Conservation (phyloP, 441 rosid genomes). For the Bocquillonia castaneifolia region DNA sequence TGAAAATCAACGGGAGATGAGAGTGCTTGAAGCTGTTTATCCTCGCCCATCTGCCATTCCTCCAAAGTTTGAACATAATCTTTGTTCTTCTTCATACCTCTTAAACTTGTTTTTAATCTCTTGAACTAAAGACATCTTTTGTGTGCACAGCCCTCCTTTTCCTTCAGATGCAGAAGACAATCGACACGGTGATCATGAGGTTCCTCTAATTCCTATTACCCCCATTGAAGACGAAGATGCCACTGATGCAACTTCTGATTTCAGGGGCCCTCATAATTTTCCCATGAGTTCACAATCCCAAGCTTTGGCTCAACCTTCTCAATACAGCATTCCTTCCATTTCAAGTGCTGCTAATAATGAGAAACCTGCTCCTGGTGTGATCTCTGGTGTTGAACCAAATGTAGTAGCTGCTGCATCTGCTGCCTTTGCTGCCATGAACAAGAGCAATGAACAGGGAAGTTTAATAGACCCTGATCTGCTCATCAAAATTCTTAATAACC, state of each 20-base stretch:
- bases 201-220: conserved; percentile 61
- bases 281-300: conserved; percentile 42
- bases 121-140: conserved; percentile 20
- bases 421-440: conserved; percentile 64
- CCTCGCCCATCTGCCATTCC: conserved; percentile 57
- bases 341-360: conserved; percentile 27
- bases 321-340: conserved; percentile 22
- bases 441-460: conserved; percentile 57
- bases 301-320: conserved; percentile 31
- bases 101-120: conserved; percentile 22
- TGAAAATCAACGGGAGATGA: conserved; percentile 48
- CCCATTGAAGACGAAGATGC: conserved; percentile 89
- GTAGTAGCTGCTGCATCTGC: conserved; percentile 57
- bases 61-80: conserved; percentile 30
- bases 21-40: conserved; percentile 57
- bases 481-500: conserved; percentile 69
- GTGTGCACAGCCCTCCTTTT: conserved; percentile 56
- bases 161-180: conserved; percentile 42
- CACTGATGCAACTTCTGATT: conserved; percentile 42
- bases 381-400: conserved; percentile 39
- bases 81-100: conserved; percentile 9
- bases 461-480: conserved; percentile 80
- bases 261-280: conserved; percentile 27
- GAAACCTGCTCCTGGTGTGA: conserved; percentile 28
- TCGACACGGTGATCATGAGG: conserved; percentile 38